Conservation (phyloP, 2,329 filamentous ascomycete species). For the Alternaria brassicicola region DNA sequence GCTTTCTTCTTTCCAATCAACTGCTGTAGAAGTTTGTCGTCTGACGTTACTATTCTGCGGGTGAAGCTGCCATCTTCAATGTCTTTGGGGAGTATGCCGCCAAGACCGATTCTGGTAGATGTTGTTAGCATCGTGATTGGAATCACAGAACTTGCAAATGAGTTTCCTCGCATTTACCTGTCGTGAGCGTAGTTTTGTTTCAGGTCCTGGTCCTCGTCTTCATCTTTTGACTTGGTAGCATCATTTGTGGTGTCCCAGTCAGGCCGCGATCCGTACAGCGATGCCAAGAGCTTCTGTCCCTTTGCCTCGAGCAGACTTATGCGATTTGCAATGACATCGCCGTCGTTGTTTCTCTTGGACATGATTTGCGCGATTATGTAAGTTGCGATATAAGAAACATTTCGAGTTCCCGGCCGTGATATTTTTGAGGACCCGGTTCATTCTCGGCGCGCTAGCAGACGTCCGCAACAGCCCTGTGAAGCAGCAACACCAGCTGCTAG, state of each 20-base stretch:
- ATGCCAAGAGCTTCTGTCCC: slow-evolving; percentile 60
- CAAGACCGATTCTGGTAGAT: slow-evolving; percentile 47
- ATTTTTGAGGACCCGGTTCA: slow-evolving; percentile 38
- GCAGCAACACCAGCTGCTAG: slow-evolving; percentile 25
- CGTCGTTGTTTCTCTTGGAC: slow-evolving; percentile 49
- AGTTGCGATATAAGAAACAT: slow-evolving; percentile 8
- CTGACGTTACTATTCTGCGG: slow-evolving; percentile 46
- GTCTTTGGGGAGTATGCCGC: slow-evolving; percentile 45
- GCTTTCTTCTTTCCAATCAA: slow-evolving; percentile 53
- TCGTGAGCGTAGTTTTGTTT: slow-evolving; percentile 62
- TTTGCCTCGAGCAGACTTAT: slow-evolving; percentile 61
- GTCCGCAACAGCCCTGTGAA: slow-evolving; percentile 38
- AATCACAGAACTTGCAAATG: background rate
- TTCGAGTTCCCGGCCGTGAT: slow-evolving; percentile 33
- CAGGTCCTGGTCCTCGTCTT: slow-evolving; percentile 59
- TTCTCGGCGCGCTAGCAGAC: slow-evolving; percentile 40
- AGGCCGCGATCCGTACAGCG: slow-evolving; percentile 60
- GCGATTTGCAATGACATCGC: slow-evolving; percentile 62
- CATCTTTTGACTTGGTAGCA: slow-evolving; percentile 50
- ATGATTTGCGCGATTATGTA: slow-evolving; percentile 28
- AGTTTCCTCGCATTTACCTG: slow-evolving; percentile 50
- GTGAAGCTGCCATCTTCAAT: slow-evolving; percentile 48
- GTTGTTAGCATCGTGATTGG: background rate
- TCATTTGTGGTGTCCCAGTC: slow-evolving; percentile 43
- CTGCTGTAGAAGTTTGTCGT: slow-evolving; percentile 52